These are phyloP conservation scores for Chlamydomonas sp. DNA, from an alignment of 139 green algal genomes.

Conservation along the genomic window DNA sequence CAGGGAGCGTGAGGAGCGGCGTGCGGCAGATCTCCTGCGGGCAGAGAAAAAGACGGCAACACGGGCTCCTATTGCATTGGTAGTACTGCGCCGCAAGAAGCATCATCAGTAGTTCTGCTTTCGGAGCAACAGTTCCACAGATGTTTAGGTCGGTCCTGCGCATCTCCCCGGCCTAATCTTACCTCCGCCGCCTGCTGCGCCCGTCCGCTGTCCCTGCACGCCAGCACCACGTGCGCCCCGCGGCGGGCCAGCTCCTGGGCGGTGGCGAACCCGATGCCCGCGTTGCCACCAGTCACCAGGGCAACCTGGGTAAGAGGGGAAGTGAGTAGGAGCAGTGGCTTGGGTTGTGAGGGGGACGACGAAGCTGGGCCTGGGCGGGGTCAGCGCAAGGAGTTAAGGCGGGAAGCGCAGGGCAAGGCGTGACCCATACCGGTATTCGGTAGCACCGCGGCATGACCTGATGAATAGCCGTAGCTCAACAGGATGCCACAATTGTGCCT, in stretches of 20 bases:
- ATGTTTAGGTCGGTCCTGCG: not conserved
- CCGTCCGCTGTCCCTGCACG: constrained; percentile 45
- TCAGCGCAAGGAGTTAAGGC: not conserved
- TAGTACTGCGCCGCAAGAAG: not conserved
- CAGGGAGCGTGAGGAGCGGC: not conserved
- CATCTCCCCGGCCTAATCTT: not conserved
- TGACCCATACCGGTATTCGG: not conserved
- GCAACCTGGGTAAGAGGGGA: constrained; percentile 40
- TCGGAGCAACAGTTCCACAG: not conserved
- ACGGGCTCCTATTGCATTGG: not conserved
- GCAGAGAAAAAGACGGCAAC: not conserved
- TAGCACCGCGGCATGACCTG: not conserved
- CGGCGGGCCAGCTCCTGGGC: constrained; percentile 50
- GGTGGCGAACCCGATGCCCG: constrained; percentile 63
- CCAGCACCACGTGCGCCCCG: constrained; percentile 61
- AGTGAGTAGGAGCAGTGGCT: not conserved
- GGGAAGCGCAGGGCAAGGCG: not conserved
- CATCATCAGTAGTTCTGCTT: not conserved
- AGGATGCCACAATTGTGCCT: not conserved
- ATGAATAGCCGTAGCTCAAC: too few relatives aligned
- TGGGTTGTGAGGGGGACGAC: not conserved
- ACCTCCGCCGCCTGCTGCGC: constrained; percentile 43
- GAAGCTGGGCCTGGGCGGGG: not conserved
- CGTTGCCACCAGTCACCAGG: constrained; percentile 68
- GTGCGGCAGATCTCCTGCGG: not conserved